Conservation (phyloP, 129 eudicot genomes). For the Kitagawia praeruptora region DNA sequence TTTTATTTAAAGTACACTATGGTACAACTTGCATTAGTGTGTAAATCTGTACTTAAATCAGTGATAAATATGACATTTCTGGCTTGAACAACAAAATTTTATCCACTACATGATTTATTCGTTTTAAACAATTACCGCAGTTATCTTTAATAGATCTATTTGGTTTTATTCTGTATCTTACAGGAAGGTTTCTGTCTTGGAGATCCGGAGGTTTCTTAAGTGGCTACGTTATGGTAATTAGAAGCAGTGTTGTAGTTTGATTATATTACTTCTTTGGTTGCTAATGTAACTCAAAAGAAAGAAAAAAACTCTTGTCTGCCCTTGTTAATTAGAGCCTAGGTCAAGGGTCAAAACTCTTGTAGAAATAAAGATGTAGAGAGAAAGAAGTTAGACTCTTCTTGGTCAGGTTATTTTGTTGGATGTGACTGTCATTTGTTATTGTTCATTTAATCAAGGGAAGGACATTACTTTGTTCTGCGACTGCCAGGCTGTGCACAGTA, state of each 20-base stretch:
- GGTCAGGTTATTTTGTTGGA: not conserved
- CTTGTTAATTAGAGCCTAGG: not conserved
- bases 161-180: not conserved
- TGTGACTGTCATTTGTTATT: not conserved
- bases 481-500: not conserved
- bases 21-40: not conserved
- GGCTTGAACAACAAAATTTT: not conserved
- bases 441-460: not conserved
- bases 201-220: not conserved
- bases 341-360: not conserved
- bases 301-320: not conserved
- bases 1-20: not conserved
- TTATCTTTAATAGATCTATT: not conserved
- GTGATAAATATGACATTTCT: not conserved
- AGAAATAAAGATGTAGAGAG: not conserved
- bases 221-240: constrained; percentile 6
- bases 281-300: not conserved
- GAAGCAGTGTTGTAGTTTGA: not conserved
- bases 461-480: not conserved
- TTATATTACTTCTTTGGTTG: not conserved
- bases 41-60: not conserved
- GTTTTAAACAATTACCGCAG: not conserved
- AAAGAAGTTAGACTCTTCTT: not conserved
- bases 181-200: constrained; percentile 34
- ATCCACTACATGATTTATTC: not conserved